Evolutionary conservation across 371 early-diverging fungal genomes (phyloP).

Genomic region (Actinomortierella wolfii): DNA sequence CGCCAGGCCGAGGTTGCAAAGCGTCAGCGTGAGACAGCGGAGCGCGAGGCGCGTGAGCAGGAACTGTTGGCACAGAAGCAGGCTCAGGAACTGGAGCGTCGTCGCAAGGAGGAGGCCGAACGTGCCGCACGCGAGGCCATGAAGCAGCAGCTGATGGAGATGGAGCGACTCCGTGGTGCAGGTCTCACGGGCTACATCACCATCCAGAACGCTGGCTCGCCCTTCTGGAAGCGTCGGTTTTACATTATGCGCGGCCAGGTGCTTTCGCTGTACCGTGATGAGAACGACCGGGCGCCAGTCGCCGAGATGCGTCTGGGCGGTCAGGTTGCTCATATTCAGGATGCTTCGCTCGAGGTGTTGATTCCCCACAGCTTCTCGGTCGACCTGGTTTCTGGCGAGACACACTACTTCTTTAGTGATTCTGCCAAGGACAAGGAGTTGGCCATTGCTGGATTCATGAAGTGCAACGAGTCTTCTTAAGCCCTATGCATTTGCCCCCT

Average conservation of each 20-base stretch:
- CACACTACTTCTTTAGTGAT: slow-evolving; percentile 50
- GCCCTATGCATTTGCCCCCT: too few relatives aligned
- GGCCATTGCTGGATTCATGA: slow-evolving; percentile 48
- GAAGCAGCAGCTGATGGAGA: slow-evolving; percentile 42
- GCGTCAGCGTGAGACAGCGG: slow-evolving; percentile 35
- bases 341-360: slow-evolving; percentile 48
- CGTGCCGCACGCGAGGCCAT: slow-evolving; percentile 38
- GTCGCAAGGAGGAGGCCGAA: slow-evolving; percentile 37
- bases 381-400: slow-evolving; percentile 38
- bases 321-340: slow-evolving; percentile 38
- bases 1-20: slow-evolving; percentile 26
- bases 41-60: slow-evolving; percentile 41
- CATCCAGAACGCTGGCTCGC: slow-evolving; percentile 47
- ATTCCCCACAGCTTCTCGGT: slow-evolving; percentile 52
- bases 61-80: slow-evolving; percentile 32
- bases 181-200: slow-evolving; percentile 49
- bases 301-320: slow-evolving; percentile 53
- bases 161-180: slow-evolving; percentile 26
- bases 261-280: slow-evolving; percentile 52
- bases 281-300: slow-evolving; percentile 49
- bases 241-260: slow-evolving; percentile 50
- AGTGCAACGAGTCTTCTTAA: slow-evolving; percentile 46
- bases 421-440: slow-evolving; percentile 42
- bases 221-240: slow-evolving; percentile 58
- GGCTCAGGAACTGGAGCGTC: slow-evolving; percentile 24